A percentile compares a stretch with the other conserved stretches of the same genome.
These are phyloP conservation scores for Tremella yokohamensis DNA, from an alignment of 768 basidiomycete species.

Conservation along the genomic window DNA sequence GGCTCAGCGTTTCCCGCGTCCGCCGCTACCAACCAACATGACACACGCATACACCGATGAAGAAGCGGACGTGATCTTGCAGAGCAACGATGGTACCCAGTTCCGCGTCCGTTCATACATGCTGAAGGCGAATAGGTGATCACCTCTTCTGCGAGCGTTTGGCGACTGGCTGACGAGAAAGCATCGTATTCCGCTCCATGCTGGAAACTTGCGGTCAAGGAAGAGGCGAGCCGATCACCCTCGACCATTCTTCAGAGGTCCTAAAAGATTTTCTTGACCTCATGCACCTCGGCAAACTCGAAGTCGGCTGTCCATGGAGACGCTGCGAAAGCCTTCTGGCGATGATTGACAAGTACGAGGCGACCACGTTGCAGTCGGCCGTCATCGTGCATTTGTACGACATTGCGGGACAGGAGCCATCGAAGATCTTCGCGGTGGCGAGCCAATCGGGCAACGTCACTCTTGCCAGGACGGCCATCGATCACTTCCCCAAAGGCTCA, in stretches of 20 bases:
- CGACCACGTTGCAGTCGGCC: neutral
- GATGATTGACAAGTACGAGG: neutral
- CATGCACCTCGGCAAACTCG: neutral
- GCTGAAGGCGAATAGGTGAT: neutral
- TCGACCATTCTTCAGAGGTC: neutral
- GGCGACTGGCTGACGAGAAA: neutral
- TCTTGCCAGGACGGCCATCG: neutral
- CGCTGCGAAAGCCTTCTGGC: neutral
- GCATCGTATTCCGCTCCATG: constrained; percentile 1
- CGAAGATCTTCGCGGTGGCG: neutral
- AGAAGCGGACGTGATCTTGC: neutral
- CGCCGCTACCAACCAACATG: neutral
- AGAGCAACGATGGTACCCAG: neutral
- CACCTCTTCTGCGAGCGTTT: neutral
- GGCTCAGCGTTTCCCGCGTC: neutral
- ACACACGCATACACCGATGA: neutral
- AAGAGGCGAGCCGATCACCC: neutral
- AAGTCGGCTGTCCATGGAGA: neutral
- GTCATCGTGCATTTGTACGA: neutral
- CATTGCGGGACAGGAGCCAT: neutral
- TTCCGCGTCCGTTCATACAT: neutral
- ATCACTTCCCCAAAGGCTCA: neutral
- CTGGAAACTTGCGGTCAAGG: neutral
- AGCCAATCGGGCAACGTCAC: neutral
- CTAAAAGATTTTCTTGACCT: neutral